Evolutionary conservation across 148 eudicot genomes (phyloP).

Genomic region (Agrostemma githago): DNA sequence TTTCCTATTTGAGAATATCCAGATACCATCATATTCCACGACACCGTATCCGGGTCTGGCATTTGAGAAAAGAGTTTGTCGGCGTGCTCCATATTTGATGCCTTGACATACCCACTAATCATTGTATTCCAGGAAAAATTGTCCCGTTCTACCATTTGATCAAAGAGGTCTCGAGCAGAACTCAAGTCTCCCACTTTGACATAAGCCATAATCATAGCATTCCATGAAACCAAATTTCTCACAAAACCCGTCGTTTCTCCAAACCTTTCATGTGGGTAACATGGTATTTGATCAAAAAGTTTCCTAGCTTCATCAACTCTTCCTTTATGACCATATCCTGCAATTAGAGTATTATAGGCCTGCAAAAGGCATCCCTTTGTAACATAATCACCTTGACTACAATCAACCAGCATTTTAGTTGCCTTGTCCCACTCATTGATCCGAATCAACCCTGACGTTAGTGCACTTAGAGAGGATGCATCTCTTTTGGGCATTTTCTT

Average conservation of each 20-base stretch:
- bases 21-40: slow-evolving; percentile 50
- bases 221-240: slow-evolving; percentile 52
- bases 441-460: slow-evolving; percentile 43
- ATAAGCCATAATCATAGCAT: slow-evolving; percentile 59
- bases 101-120: slow-evolving; percentile 44
- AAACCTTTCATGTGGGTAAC: slow-evolving; percentile 1
- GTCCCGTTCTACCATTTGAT: slow-evolving; percentile 42
- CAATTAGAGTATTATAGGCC: slow-evolving; percentile 55
- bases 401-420: slow-evolving; percentile 25
- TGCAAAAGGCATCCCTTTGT: slow-evolving; percentile 31
- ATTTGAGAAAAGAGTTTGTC: slow-evolving; percentile 39
- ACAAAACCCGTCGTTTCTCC: slow-evolving; percentile 25
- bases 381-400: slow-evolving; percentile 16
- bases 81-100: slow-evolving; percentile 45
- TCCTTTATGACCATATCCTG: slow-evolving; percentile 48
- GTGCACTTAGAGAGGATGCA: slow-evolving; percentile 40
- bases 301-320: slow-evolving; percentile 39
- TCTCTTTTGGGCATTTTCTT: slow-evolving; percentile 38
- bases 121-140: slow-evolving; percentile 50
- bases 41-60: slow-evolving; percentile 46
- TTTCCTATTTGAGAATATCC: slow-evolving; percentile 44
- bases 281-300: slow-evolving; percentile 42
- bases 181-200: slow-evolving; percentile 38
- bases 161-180: slow-evolving; percentile 43
- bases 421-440: slow-evolving; percentile 41